These are phyloP conservation scores for Fusarium sp. DNA, from an alignment of 2,329 filamentous ascomycete genomes.

Conservation along the genomic window DNA sequence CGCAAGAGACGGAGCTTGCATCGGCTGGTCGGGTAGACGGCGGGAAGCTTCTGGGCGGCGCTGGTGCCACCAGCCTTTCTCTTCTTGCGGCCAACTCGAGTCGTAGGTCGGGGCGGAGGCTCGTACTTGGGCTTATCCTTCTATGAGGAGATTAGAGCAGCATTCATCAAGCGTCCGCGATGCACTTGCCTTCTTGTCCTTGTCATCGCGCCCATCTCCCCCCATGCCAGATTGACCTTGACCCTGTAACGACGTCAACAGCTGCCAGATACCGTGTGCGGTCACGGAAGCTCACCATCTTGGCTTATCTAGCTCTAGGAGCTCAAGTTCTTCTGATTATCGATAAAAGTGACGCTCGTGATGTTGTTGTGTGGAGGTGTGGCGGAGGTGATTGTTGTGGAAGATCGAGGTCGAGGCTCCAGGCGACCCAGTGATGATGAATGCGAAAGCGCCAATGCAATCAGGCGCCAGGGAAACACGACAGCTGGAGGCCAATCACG, in stretches of 20 bases:
- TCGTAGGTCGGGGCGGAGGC: slow-evolving; percentile 95
- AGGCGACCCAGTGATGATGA: slow-evolving; percentile 50
- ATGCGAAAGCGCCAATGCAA: slow-evolving; percentile 45
- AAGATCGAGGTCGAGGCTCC: slow-evolving; percentile 37
- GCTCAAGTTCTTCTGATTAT: slow-evolving; percentile 30
- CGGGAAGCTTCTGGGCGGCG: slow-evolving; percentile 93
- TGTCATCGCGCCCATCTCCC: slow-evolving; percentile 83
- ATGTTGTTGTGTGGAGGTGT: slow-evolving; percentile 16
- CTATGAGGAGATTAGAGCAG: slow-evolving; percentile 59
- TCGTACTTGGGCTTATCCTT: slow-evolving; percentile 99
- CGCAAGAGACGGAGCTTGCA: slow-evolving; percentile 97
- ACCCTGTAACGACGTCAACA: slow-evolving; percentile 64
- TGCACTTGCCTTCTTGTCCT: slow-evolving; percentile 87
- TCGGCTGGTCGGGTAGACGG: slow-evolving; percentile 93
- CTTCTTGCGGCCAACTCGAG: slow-evolving; percentile 98
- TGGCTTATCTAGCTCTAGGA: slow-evolving; percentile 47
- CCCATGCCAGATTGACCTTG: slow-evolving; percentile 91
- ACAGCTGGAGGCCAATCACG: slow-evolving; percentile 49
- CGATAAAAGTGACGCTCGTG: slow-evolving; percentile 10
- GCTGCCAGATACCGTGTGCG: background rate
- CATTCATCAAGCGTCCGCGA: background rate
- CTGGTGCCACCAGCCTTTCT: slow-evolving; percentile 94
- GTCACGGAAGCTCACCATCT: slow-evolving; percentile 48
- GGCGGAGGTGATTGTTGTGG: slow-evolving; percentile 37
- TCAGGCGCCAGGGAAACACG: slow-evolving; percentile 61